Evolutionary conservation across 495 filamentous ascomycete species (phyloP).

Genomic region (Saxophila tyrrhenica): DNA sequence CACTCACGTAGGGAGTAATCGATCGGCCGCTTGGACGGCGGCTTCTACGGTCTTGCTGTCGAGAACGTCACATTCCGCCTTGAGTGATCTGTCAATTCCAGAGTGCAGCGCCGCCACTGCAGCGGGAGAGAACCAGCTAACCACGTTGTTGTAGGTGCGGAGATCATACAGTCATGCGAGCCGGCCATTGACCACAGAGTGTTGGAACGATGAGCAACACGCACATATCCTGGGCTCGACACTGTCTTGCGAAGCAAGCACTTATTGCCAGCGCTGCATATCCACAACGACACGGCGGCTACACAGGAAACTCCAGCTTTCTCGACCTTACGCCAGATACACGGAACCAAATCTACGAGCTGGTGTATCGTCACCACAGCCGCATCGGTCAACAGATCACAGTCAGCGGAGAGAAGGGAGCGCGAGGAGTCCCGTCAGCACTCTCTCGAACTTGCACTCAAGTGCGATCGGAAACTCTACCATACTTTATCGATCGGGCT

Average conservation of each 20-base stretch:
- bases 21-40: too few species aligned
- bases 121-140: too few species aligned
- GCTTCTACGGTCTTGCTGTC: too few species aligned
- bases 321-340: background rate
- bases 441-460: background rate
- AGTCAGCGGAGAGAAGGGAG: background rate
- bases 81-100: too few species aligned
- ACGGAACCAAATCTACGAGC: background rate
- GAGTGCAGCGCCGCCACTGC: too few species aligned
- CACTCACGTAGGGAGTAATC: too few species aligned
- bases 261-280: background rate
- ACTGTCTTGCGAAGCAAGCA: background rate
- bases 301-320: background rate
- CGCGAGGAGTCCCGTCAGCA: background rate
- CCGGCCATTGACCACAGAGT: too few species aligned
- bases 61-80: too few species aligned
- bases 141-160: too few species aligned
- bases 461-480: background rate
- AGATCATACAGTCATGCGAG: too few species aligned
- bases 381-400: background rate
- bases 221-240: background rate
- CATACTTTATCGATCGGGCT: background rate
- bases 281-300: background rate
- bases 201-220: too few species aligned
- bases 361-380: background rate